Conservation (phyloP, 176 grass and related monocot species). For the Zoysia japonica region DNA sequence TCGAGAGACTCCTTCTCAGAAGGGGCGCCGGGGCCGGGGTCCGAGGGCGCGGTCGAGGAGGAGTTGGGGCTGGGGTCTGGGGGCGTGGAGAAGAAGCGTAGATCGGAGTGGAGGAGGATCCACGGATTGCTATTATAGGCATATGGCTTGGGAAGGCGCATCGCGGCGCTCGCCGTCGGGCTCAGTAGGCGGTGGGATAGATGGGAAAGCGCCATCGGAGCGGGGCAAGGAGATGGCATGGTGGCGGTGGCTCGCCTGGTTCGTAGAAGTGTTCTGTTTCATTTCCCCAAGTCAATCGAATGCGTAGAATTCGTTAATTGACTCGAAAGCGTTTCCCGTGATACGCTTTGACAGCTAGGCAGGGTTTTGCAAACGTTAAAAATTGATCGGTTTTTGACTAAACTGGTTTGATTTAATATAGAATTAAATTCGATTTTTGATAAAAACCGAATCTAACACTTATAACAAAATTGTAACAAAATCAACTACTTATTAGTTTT, state of each 20-base stretch:
- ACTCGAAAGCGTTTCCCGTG: no score
- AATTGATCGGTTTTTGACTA: background rate
- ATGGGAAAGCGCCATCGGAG: slow-evolving; percentile 47
- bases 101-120: slow-evolving; percentile 26
- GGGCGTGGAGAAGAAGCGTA: slow-evolving; percentile 43
- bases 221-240: background rate
- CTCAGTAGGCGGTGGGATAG: slow-evolving; percentile 56
- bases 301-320: no score
- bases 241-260: slow-evolving; percentile 8
- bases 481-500: no score
- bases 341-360: background rate
- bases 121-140: slow-evolving; percentile 10
- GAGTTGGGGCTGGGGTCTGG: slow-evolving; percentile 13
- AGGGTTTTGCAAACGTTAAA: fast-evolving
- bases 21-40: background rate
- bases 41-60: background rate
- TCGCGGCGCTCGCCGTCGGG: slow-evolving; percentile 1
- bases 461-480: no score
- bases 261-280: background rate
- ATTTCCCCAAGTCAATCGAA: background rate
- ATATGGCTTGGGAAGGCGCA: background rate
- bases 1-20: slow-evolving; percentile 12
- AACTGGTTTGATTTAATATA: no score
- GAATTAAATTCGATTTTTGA: no score
- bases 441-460: no score